Percentiles rank a stretch among this genome's conserved stretches.
phyloP scores from a whole-genome alignment of 805 yeast species.

The Saccharomyces kudriavzevii region DNA sequence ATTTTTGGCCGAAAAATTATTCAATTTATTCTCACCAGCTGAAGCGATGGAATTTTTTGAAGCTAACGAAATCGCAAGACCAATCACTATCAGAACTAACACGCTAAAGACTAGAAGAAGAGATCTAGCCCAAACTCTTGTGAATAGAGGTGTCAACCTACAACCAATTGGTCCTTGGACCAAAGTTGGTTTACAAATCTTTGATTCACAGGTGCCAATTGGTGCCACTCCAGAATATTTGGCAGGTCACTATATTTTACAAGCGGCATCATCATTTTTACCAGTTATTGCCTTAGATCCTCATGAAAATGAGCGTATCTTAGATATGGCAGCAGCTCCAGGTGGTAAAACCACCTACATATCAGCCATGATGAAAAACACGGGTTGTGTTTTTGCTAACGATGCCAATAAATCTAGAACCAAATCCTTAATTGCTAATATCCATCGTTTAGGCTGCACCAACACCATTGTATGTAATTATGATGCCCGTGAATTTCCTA shows the following conservation, averaged over 20 bases:
- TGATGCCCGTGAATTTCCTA: constrained; percentile 97
- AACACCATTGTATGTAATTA: constrained; percentile 95
- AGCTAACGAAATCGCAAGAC: constrained; percentile 95
- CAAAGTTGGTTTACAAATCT: constrained; percentile 92
- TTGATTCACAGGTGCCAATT: constrained; percentile 98
- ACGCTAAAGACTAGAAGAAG: constrained; percentile 91
- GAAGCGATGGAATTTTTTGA: constrained; percentile 98
- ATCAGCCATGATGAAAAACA: constrained; percentile 94
- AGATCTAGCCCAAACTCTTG: constrained; percentile 89
- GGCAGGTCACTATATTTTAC: constrained; percentile 95
- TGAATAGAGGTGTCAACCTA: constrained; percentile 92
- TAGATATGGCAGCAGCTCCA: constrained; percentile 99
- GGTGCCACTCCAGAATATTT: constrained; percentile 99
- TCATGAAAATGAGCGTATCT: constrained; percentile 89
- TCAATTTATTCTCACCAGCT: constrained; percentile 82
- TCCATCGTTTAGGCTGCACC: constrained; percentile 92
- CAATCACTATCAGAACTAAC: constrained; percentile 95
- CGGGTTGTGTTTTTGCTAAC: constrained; percentile 95
- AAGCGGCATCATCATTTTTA: constrained; percentile 95
- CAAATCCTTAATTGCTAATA: constrained; percentile 91
- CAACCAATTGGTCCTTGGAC: constrained; percentile 98
- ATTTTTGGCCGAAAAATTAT: constrained; percentile 87
- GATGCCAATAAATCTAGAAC: constrained; percentile 96
- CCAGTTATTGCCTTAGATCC: constrained; percentile 98
- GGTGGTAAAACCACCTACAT: constrained; percentile 97